These are phyloP conservation scores for Fusarium virguliforme DNA, from an alignment of 2,329 filamentous ascomycete species.

Conservation along the genomic window DNA sequence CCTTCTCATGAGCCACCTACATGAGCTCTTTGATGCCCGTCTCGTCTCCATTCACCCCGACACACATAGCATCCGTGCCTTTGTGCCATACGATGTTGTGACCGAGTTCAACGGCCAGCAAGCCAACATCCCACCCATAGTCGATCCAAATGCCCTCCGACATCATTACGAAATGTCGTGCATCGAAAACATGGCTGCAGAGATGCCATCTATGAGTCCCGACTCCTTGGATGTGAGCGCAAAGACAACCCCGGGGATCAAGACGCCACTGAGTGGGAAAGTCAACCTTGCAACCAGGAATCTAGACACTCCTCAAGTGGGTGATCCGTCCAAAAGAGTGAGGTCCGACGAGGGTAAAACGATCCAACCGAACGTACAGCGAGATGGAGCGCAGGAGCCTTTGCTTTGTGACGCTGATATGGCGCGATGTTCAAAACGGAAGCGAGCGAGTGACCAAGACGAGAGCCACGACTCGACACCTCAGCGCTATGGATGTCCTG, in stretches of 20 bases:
- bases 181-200: constrained; percentile 32
- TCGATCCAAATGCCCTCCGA: constrained; percentile 30
- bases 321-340: not conserved
- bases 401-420: not conserved
- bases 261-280: not conserved
- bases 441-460: not conserved
- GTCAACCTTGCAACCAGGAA: not conserved
- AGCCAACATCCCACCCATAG: not conserved
- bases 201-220: not conserved
- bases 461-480: not conserved
- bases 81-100: constrained; percentile 20
- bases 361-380: not conserved
- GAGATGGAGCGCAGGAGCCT: not conserved
- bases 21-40: constrained; percentile 39
- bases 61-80: constrained; percentile 32
- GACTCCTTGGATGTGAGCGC: not conserved
- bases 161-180: constrained; percentile 46
- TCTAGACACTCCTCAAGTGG: not conserved
- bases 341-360: not conserved
- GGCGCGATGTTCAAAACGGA: not conserved
- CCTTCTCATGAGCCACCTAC: constrained; percentile 39
- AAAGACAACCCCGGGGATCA: not conserved
- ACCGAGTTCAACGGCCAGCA: constrained; percentile 1
- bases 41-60: constrained; percentile 44
- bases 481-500: not conserved